Base-by-base conservation (phyloP, 2,329 filamentous ascomycete species). In the Paraphaeosphaeria sporulosa region DNA sequence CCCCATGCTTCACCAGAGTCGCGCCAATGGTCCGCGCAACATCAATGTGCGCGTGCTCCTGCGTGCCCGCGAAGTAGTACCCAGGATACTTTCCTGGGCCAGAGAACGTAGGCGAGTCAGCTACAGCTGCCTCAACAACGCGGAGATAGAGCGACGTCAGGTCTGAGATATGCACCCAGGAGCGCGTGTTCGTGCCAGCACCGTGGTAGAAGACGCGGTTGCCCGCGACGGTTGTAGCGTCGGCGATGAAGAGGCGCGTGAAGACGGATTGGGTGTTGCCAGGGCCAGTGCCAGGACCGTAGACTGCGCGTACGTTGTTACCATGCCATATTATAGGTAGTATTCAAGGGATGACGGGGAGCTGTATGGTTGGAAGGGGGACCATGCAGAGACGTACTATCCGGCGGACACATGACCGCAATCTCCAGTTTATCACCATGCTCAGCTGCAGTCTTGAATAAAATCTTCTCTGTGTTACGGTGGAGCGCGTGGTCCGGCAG, bases 381-480 rank as follows among this genome's bases (percentile, higher is more conserved):
- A 8, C 2, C 30, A 9, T 9, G 30, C 7, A 32, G 30, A 32
- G 30, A 32, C 30, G 30, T 32, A 32, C 30, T 90, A 2, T 84
- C 86, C 0, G 88, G 87, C 12, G 89, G 87, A 64, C 86, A 89
- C 6, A 91, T 81, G 30, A 91, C 83, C 0, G 76, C 76, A 2
- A 75, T 68, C 2, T 71, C 67, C 7, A 88, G 78, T 0, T 72
- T 75, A 30, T 79, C 71, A 71, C 25, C 70, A 71, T 65, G 76
- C 63, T 32, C 75, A 0, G 76, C 73, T 0, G 80, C 81, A 0
- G 82, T 79, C 0, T 73, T 74, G 0, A 89, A 78, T 9, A 93
- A 84, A n/a, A 91, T 82, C 70, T 86, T 85, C 74, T 94, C 90
- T 1, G 91, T 85, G 68, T 87, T 81, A 15, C 89, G 85, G 76